Base-by-base conservation (phyloP, 805 yeast genomes). In the Lipomyces sp. region DNA sequence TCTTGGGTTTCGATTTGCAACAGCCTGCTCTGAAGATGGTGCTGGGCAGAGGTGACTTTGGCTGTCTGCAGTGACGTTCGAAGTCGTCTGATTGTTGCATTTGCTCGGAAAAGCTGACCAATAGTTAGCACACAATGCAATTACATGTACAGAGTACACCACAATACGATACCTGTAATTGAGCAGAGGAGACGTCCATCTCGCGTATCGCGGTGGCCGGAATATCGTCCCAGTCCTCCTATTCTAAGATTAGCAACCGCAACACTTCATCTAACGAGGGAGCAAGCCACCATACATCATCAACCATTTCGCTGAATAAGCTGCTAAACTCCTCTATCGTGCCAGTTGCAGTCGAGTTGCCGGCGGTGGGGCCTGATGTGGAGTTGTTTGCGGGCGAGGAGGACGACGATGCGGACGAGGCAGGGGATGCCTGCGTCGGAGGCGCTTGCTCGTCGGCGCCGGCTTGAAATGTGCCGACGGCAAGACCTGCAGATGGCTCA, bases 1-100 rank as follows among this genome's bases (percentile, higher is more conserved):
- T 75, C 79, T 38, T 69, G 70, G 16, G 73, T 59, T 39, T 74
- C 76, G 18, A 75, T 68, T 4, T 70, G 68, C 38, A 74, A 58
- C 28, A 79, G 65, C 60, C 76, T 62, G 49, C 63, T 65, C 56
- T 71, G 74, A 31, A 71, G 63, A 43, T 65, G 62, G 31, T 55
- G 35, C 23, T 53, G 61, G 5, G 47, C 33, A 31, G 58, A 39
- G 11, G 45, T 32, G 10, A 43, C 32, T 21, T 39, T 41, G 1
- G 57, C 40, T 29, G 36, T 34, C 18, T 38, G 41, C 21, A 58
- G 37, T 2, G 53, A 36, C 6, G 44, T 29, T 31, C 47, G 48
- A 10, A 52, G 47, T 11, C 45, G 38, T 5, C 40, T 39, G 28
- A 52, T 52, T 4, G 42, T 42, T 7, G 47, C 49, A 28, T 52